Base-by-base conservation (phyloP, 495 filamentous ascomycete genomes). In the Chaetomidium leptoderma region DNA sequence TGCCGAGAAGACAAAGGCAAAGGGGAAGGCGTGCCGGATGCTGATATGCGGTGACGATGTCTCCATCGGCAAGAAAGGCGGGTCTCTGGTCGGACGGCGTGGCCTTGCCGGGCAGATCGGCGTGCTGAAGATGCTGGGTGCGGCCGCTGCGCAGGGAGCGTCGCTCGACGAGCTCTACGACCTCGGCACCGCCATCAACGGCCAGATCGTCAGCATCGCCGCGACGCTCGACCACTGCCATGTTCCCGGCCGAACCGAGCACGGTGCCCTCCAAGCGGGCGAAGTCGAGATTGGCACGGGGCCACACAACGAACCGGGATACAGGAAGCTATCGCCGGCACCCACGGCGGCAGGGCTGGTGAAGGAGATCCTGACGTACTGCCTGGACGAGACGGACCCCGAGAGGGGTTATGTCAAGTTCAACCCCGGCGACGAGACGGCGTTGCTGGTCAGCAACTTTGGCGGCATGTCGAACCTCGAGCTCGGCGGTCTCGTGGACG, bases 211-310 rank as follows among this genome's bases (percentile, higher is more conserved):
- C 50, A 83, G 81, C 21, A 83, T 86, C 49, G 81, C 80, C 16
- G 77, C 80, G 23, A 82, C 80, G 0, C 66, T 86, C 17, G 82
- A 86, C 66, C 81, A 85, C 61, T 86, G 83, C 69, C 82, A 86
- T 60, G 83, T 86, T 13, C 83, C 82, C 1, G 83, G 82, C 0
- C 71, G 82, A 55, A 68, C 78, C 27, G 80, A 83, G 35, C 79
- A 83, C 59, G 78, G 77, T 6, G 70, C 71, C 6, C 71, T 83
- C 8, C 60, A 64, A 8, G 69, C 70, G 16, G 70, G 81, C 57
- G 75, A 77, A 36, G 63, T 82, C 55, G 82, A 82, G 51, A 73
- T 85, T 17, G 83, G 83, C 4, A 83, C 82, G 35, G 82, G 83
- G 16, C 81, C 83, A 27, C 83, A 86, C 58, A 86, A 86, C 64